A percentile compares a stretch with the other conserved stretches of the same genome.
These are phyloP conservation scores for Podaxis carcinomalis DNA, from an alignment of 768 basidiomycete genomes.

Conservation along the genomic window DNA sequence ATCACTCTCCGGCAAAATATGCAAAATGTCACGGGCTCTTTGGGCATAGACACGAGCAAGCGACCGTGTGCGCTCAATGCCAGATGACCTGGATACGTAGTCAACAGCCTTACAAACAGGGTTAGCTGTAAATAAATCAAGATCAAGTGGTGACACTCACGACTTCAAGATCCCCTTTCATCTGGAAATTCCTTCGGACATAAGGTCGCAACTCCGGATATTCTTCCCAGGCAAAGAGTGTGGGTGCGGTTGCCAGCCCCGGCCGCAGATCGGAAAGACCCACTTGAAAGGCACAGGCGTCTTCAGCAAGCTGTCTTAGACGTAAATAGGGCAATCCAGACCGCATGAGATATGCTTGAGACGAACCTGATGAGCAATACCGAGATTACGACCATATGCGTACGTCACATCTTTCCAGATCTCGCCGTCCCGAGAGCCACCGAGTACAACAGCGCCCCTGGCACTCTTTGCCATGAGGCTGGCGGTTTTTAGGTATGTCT, in stretches of 20 bases:
- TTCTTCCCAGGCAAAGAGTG: conserved; percentile 84
- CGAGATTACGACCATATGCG: conserved; percentile 84
- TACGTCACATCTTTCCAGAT: conserved; percentile 88
- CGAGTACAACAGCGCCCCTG: conserved; percentile 81
- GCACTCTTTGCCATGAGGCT: conserved; percentile 87
- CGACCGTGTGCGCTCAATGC: conserved; percentile 71
- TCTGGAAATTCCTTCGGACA: conserved; percentile 73
- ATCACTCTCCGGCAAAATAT: conserved; percentile 74
- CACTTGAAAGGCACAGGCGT: conserved; percentile 72
- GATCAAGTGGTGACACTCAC: conserved; percentile 37
- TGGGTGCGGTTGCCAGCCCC: conserved; percentile 69
- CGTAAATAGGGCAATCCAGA: conserved; percentile 4
- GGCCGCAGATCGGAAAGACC: conserved; percentile 20
- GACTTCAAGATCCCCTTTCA: conserved; percentile 74
- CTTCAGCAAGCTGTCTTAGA: conserved; percentile 39
- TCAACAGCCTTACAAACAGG: conserved; percentile 51
- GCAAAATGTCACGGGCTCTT: conserved; percentile 69
- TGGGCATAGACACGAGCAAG: conserved; percentile 75
- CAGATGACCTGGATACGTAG: conserved; percentile 65
- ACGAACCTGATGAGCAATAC: conserved; percentile 64
- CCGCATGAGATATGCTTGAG: neutral
- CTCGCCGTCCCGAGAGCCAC: conserved; percentile 75
- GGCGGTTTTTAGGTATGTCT: conserved; percentile 81
- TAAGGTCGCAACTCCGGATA: conserved; percentile 71
- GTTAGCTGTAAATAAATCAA: neutral